These are phyloP conservation scores for Cyclostephanos tholiformis DNA, from an alignment of 108 stramenopile species.

Conservation along the genomic window DNA sequence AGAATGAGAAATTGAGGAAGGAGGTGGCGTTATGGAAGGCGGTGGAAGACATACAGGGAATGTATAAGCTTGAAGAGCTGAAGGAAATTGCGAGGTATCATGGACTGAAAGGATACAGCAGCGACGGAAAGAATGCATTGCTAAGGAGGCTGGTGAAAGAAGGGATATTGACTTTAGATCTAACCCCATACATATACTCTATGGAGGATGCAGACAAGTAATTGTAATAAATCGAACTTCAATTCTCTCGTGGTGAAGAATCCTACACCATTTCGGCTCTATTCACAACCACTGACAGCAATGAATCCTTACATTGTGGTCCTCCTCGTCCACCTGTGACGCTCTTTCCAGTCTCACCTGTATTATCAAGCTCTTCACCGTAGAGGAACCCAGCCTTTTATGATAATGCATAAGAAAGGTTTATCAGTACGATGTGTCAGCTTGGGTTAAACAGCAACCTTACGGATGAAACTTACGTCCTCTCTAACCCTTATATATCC, in stretches of 20 bases:
- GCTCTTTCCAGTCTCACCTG: conserved; percentile 31
- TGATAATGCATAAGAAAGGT: background rate
- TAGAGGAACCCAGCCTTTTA: conserved; percentile 45
- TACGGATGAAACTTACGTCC: conserved; percentile 23
- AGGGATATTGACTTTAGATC: conserved; percentile 27
- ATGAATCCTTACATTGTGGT: conserved; percentile 46
- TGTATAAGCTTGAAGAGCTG: conserved; percentile 46
- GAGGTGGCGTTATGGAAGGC: conserved; percentile 40
- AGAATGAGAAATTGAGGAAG: conserved; percentile 30
- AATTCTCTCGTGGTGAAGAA: background rate
- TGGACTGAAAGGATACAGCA: conserved; percentile 37
- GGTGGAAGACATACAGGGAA: conserved; percentile 26
- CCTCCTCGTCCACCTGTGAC: conserved; percentile 38
- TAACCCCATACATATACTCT: background rate
- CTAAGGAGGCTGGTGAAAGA: conserved; percentile 47
- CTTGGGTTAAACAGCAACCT: background rate
- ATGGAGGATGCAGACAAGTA: background rate
- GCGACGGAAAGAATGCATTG: conserved; percentile 46
- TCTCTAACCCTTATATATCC: conserved; percentile 32
- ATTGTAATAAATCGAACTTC: background rate
- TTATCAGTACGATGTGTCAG: background rate
- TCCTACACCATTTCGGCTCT: conserved; percentile 14
- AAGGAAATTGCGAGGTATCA: conserved; percentile 39
- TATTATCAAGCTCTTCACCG: conserved; percentile 28
- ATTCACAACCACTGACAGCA: conserved; percentile 45